These are phyloP conservation scores for Protostelium mycophagum DNA, from an alignment of 78 protist species.

Conservation along the genomic window DNA sequence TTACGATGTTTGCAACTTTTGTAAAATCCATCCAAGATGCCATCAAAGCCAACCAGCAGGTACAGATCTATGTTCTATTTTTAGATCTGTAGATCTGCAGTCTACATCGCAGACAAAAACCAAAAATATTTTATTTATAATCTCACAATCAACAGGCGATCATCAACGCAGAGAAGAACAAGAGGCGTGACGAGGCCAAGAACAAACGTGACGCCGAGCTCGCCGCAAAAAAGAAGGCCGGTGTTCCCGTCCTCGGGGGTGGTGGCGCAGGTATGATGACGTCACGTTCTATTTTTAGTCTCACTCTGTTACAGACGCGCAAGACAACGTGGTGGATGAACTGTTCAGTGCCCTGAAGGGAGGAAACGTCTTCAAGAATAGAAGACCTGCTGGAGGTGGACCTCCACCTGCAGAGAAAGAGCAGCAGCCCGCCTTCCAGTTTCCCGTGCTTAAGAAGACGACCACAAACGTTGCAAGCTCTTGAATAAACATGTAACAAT, in stretches of 20 bases:
- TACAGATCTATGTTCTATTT: too few species aligned
- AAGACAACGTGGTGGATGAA: neutral
- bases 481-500: too few species aligned
- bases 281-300: too few species aligned
- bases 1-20: neutral
- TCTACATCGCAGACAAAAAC: too few species aligned
- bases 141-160: too few species aligned
- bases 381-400: neutral
- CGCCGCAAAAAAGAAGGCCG: neutral
- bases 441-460: neutral
- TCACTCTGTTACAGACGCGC: neutral
- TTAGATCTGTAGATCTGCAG: too few species aligned
- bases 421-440: neutral
- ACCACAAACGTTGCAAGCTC: too few species aligned
- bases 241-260: neutral
- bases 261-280: too few species aligned
- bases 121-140: too few species aligned
- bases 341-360: neutral
- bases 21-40: neutral
- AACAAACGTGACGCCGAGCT: neutral
- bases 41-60: neutral
- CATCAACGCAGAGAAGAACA: neutral
- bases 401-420: neutral
- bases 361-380: neutral
- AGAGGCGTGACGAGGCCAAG: neutral